A percentile compares a stretch with the other conserved stretches of the same genome.
Conservation (phyloP, 768 basidiomycete species). For the Russula compacta region DNA sequence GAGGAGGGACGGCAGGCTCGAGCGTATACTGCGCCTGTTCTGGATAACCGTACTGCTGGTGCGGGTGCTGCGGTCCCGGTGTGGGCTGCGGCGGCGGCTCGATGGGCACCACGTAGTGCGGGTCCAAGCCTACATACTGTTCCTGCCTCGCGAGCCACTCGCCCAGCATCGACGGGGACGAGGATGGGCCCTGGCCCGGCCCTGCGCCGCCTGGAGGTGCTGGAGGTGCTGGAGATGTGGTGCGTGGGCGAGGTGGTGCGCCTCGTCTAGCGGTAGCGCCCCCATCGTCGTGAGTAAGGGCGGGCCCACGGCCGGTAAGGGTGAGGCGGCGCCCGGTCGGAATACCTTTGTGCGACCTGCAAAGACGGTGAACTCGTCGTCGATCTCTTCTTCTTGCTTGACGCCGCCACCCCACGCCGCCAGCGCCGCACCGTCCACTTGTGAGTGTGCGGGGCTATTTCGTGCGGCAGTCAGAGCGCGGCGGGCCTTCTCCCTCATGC, state of each 20-base stretch:
- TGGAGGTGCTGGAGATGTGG: not conserved
- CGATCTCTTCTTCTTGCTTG: constrained; percentile 43
- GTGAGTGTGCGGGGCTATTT: constrained; percentile 26
- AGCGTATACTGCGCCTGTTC: constrained; percentile 12
- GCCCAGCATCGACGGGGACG: not conserved
- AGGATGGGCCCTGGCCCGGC: no score
- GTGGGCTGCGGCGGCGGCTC: not conserved
- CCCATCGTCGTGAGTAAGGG: not conserved
- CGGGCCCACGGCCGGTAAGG: constrained; percentile 4
- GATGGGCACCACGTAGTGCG: not conserved
- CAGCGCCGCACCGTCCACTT: constrained; percentile 33
- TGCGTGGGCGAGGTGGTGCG: not conserved
- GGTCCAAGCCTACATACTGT: not conserved
- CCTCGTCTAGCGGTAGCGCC: not conserved
- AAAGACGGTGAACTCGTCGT: constrained; percentile 63
- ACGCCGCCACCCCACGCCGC: constrained; percentile 30
- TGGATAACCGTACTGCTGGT: not conserved
- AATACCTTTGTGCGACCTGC: constrained; percentile 59
- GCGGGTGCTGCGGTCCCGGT: not conserved
- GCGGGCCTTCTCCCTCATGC: constrained; percentile 60
- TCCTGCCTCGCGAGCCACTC: constrained; percentile 15
- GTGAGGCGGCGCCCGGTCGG: constrained; percentile 33
- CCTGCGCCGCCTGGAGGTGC: no score
- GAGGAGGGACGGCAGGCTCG: not conserved
- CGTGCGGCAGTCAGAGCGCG: constrained; percentile 38